Conservation (phyloP, 1,284 basidiomycete genomes). For the Paramarasmius palmivorus region DNA sequence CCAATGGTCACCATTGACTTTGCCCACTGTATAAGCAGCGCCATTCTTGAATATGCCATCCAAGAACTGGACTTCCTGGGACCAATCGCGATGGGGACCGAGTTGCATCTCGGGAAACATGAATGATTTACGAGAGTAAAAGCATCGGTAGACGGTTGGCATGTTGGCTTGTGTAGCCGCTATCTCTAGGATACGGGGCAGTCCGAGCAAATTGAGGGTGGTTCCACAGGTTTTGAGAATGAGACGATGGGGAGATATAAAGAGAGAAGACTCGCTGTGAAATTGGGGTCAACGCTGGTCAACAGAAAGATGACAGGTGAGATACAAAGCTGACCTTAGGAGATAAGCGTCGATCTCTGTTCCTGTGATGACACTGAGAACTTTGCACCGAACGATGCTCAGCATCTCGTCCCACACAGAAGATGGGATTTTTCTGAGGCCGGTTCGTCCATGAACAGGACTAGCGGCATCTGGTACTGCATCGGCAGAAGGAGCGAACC, state of each 20-base stretch:
- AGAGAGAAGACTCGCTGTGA: slow-evolving; percentile 93
- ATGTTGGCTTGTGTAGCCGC: slow-evolving; percentile 79
- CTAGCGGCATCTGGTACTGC: slow-evolving; percentile 50
- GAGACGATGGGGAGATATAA: slow-evolving; percentile 93
- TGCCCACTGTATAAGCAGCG: slow-evolving; percentile 95
- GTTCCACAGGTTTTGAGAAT: slow-evolving; percentile 99
- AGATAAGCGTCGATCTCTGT: slow-evolving; percentile 93
- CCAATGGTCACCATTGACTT: slow-evolving; percentile 99
- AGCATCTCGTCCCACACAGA: slow-evolving; percentile 96
- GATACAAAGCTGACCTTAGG: slow-evolving; percentile 70
- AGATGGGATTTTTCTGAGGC: slow-evolving; percentile 78
- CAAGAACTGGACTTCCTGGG: slow-evolving; percentile 88
- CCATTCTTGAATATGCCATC: slow-evolving; percentile 88
- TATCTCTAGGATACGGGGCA: slow-evolving; percentile 91
- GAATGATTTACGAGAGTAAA: slow-evolving; percentile 98
- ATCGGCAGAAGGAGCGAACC: slow-evolving; percentile 86
- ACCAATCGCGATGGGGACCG: slow-evolving; percentile 95
- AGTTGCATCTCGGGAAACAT: slow-evolving; percentile 98
- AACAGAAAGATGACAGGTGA: slow-evolving; percentile 6
- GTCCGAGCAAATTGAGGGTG: slow-evolving; percentile 93
- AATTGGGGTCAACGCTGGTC: slow-evolving; percentile 17
- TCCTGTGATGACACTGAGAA: slow-evolving; percentile 88
- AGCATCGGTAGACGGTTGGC: slow-evolving; percentile 80
- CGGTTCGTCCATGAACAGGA: slow-evolving; percentile 47
- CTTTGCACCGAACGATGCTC: slow-evolving; percentile 95